Percentiles rank a stretch among this genome's conserved stretches.
These are phyloP conservation scores for Trichoderma sp. DNA, from an alignment of 2,329 filamentous ascomycete species.

Conservation along the genomic window DNA sequence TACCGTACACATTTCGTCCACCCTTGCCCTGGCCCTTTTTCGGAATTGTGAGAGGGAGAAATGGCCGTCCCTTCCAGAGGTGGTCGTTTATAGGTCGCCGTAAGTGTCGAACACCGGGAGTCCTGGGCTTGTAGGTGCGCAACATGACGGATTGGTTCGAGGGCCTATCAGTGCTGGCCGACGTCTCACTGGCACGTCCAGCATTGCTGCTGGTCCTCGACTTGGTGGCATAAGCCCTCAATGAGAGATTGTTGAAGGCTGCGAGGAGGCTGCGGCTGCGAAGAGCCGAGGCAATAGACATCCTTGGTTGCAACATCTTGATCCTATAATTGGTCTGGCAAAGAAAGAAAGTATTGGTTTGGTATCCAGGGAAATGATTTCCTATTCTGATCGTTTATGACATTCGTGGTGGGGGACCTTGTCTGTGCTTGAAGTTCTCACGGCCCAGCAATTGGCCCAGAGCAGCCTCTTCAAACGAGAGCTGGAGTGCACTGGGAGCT, in stretches of 20 bases:
- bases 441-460: conserved; percentile 14
- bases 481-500: neutral
- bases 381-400: neutral
- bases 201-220: conserved; percentile 23
- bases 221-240: conserved; percentile 34
- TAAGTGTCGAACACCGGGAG: conserved; percentile 88
- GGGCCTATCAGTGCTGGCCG: conserved; percentile 25
- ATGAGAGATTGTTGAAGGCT: conserved; percentile 27
- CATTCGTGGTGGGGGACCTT: conserved; percentile 7
- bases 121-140: conserved; percentile 89
- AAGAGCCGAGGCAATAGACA: conserved; percentile 31
- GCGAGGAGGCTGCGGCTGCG: conserved; percentile 30
- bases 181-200: conserved; percentile 23
- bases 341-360: neutral
- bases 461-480: neutral
- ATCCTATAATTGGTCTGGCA: neutral
- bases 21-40: conserved; percentile 93
- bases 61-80: conserved; percentile 88
- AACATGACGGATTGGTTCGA: conserved; percentile 48
- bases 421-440: neutral
- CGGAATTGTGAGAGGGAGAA: conserved; percentile 77
- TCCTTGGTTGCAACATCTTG: conserved; percentile 33
- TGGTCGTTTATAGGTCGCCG: conserved; percentile 93
- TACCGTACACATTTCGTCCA: conserved; percentile 83
- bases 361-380: neutral